phyloP scores from a whole-genome alignment of 495 filamentous ascomycete genomes.

The Pyrenula massariospora region DNA sequence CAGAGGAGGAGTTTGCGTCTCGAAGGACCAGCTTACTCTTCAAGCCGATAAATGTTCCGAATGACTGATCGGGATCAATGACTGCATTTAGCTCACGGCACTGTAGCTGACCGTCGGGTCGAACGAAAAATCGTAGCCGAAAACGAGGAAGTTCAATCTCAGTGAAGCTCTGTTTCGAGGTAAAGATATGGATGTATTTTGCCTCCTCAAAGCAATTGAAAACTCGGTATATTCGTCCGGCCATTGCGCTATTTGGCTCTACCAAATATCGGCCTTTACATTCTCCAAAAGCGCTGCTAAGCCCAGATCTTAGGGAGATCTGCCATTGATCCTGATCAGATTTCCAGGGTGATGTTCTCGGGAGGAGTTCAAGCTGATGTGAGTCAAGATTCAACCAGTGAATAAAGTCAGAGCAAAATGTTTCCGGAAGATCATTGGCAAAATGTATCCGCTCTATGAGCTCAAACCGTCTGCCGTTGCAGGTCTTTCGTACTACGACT shows the following conservation, averaged over 20 bases:
- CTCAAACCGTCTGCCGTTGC: conserved; percentile 18
- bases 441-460: conserved; percentile 32
- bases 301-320: conserved; percentile 6
- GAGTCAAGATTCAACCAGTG: conserved; percentile 47
- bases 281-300: too few relatives aligned
- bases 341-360: conserved; percentile 27
- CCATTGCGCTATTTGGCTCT: conserved; percentile 19
- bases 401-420: conserved; percentile 32
- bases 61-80: conserved; percentile 38
- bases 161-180: conserved; percentile 6
- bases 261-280: too few relatives aligned
- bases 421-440: conserved; percentile 26
- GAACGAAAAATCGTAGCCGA: conserved; percentile 34
- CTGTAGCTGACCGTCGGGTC: conserved; percentile 15
- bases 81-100: conserved; percentile 44
- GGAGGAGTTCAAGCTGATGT: conserved; percentile 36
- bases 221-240: conserved; percentile 18
- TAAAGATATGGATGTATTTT: conserved; percentile 26
- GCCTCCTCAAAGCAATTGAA: conserved; percentile 19
- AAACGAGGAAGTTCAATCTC: conserved; percentile 36
- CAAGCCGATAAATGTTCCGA: conserved; percentile 43
- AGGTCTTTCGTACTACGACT: conserved; percentile 14
- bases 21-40: conserved; percentile 38
- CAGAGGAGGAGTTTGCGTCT: conserved; percentile 9
- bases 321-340: conserved; percentile 16